A percentile compares a stretch with the other conserved stretches of the same genome.
Evolutionary conservation across 345 rosid genomes (phyloP).

Genomic region (Fremontodendron californicum): DNA sequence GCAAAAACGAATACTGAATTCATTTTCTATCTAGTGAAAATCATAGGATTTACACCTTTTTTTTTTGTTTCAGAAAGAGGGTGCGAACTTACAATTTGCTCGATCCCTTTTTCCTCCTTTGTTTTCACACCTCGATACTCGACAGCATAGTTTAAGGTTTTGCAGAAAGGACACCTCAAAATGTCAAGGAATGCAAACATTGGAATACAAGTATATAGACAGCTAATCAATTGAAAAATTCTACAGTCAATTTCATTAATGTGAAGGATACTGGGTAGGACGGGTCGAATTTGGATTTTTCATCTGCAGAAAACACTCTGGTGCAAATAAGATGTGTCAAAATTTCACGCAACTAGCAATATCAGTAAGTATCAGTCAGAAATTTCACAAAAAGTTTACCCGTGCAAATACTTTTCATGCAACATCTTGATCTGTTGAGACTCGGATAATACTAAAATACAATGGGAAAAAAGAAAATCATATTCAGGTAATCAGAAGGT

Average conservation of each 20-base stretch:
- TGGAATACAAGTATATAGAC: neutral
- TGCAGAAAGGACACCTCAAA: constrained; percentile 92
- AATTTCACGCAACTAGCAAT: constrained; percentile 2
- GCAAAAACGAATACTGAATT: neutral
- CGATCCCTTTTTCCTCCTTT: constrained; percentile 94
- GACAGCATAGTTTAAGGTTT: constrained; percentile 92
- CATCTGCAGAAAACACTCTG: constrained; percentile 99
- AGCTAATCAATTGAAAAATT: neutral
- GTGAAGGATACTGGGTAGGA: constrained; percentile 98
- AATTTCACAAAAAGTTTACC: constrained; percentile 34
- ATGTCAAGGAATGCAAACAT: constrained; percentile 42
- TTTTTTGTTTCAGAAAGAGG: neutral
- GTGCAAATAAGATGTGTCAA: constrained; percentile 22
- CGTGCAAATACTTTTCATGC: constrained; percentile 95
- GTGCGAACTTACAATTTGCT: constrained; percentile 72
- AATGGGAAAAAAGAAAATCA: constrained; percentile 9
- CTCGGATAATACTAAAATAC: constrained; percentile 81
- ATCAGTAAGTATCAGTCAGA: constrained; percentile 9
- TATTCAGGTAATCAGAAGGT: constrained; percentile 9
- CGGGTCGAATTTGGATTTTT: constrained; percentile 88
- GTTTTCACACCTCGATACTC: constrained; percentile 90
- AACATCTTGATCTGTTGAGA: constrained; percentile 93
- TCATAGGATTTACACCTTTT: neutral
- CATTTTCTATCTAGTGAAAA: neutral
- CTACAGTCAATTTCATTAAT: constrained; percentile 2